Evolutionary conservation across 768 basidiomycete species (phyloP), one percentile per base, ranked within the genome.

Genomic region (Dioszegia aurantiaca): DNA sequence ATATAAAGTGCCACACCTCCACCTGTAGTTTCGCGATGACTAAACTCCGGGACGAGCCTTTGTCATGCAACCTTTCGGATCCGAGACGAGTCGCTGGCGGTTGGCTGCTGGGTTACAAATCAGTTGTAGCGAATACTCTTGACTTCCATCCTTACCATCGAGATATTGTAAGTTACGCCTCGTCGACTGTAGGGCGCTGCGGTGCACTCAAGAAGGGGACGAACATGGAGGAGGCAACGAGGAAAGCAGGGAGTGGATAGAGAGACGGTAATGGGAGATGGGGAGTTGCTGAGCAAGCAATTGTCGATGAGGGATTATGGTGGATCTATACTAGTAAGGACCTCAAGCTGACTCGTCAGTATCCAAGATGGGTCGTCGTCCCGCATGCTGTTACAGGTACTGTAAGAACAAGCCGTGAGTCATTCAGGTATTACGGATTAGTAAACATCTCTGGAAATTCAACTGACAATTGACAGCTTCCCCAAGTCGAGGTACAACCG

Each of bases 381-480:
- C 92, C 64, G 90, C 92, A 80, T 87, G 89, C 73, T 95, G 91
- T 85, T 94, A 94, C 82, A 87, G 92, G 69, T 97, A 97, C 83
- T 97, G 92, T 85, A 97, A 97, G 82, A 94, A 93, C 85, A 97
- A 98, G 85, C 92, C 94, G 24, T 72, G 56, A 67, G 70, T 72
- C 36, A 24, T 21, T 17, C 49, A 42, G 52, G 19, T 9, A 33
- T 47, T 14, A 21, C 54, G 2, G 21, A 27, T 27, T 19, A 10
- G n/a, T 19, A n/a, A 14, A 16, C 26, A 10, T 48, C n/a, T n/a
- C n/a, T n/a, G n/a, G n/a, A n/a, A n/a, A n/a, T n/a, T n/a, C n/a
- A n/a, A n/a, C 2, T 9, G 53, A 44, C 47, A 45, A 60, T 23
- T 39, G 17, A 8, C 59, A 72, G 70, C 21, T 78, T 73, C 76